Conservation (phyloP, 139 green algal species). For the Haematococcus sp. region DNA sequence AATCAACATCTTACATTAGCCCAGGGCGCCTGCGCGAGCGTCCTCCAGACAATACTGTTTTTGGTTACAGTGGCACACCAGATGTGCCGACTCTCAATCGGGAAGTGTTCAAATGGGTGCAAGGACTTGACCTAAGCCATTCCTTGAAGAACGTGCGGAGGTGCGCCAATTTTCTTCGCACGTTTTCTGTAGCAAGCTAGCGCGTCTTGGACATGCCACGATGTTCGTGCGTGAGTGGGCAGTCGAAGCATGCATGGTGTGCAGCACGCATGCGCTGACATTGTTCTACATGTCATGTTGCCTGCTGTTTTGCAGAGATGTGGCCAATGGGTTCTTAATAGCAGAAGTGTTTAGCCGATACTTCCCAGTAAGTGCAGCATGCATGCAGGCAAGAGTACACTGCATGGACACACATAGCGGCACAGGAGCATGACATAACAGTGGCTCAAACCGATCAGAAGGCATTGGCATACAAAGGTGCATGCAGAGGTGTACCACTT, state of each 20-base stretch:
- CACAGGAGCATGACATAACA: too few species aligned
- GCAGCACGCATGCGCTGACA: too few species aligned
- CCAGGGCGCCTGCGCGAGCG: too few species aligned
- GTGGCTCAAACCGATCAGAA: too few species aligned
- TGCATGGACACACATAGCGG: too few species aligned
- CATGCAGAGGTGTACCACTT: too few species aligned
- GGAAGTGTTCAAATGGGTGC: conserved; percentile 57
- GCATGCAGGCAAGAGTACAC: background rate
- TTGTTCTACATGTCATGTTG: background rate
- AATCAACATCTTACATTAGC: too few species aligned
- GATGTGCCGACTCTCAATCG: conserved; percentile 31
- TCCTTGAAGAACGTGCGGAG: conserved; percentile 43
- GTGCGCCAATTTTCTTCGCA: conserved; percentile 8
- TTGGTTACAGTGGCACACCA: conserved; percentile 52
- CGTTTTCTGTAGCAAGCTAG: background rate
- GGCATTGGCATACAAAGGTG: too few species aligned
- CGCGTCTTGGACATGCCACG: background rate
- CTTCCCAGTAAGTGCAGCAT: conserved; percentile 43
- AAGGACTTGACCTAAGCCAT: conserved; percentile 51
- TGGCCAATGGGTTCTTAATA: conserved; percentile 55
- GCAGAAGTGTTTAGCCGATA: conserved; percentile 58
- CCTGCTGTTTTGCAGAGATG: conserved; percentile 30
- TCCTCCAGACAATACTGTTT: conserved; percentile 31
- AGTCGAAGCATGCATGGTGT: background rate
- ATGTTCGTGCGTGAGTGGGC: background rate